phyloP scores from a whole-genome alignment of 139 green algal species.

The Spirogloea muscicola region DNA sequence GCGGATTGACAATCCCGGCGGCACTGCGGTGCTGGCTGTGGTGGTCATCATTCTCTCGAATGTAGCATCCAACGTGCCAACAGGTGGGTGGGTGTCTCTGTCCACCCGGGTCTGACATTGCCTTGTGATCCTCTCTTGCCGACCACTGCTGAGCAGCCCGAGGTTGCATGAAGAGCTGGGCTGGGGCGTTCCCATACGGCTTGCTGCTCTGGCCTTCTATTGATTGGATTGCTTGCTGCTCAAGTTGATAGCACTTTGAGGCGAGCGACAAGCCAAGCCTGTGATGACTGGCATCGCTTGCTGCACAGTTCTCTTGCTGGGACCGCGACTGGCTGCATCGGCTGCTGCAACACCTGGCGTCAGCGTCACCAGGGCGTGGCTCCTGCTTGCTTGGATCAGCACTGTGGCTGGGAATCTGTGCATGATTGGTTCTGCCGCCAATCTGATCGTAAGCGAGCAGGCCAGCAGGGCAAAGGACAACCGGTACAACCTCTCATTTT shows the following conservation, averaged over 20 bases:
- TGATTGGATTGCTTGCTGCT: neutral
- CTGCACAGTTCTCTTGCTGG: constrained; percentile 6
- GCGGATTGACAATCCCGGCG: neutral
- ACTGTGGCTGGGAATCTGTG: constrained; percentile 21
- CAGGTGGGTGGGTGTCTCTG: neutral
- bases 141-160: neutral
- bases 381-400: constrained; percentile 15
- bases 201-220: neutral
- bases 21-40: neutral
- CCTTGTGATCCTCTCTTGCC: neutral
- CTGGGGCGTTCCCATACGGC: too few species aligned
- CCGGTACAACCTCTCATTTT: constrained; percentile 8
- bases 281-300: neutral
- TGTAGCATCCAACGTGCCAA: constrained; percentile 19
- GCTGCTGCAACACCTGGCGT: constrained; percentile 13
- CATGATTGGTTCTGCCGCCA: constrained; percentile 21
- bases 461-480: neutral
- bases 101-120: neutral
- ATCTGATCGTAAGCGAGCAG: constrained; percentile 24
- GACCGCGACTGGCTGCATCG: constrained; percentile 7
- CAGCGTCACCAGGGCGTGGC: constrained; percentile 6
- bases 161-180: too few species aligned
- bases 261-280: neutral
- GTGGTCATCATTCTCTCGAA: constrained; percentile 16
- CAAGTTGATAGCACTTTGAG: neutral